These are phyloP conservation scores for Mycena albidolilacea DNA, from an alignment of 768 basidiomycete species.

Conservation along the genomic window DNA sequence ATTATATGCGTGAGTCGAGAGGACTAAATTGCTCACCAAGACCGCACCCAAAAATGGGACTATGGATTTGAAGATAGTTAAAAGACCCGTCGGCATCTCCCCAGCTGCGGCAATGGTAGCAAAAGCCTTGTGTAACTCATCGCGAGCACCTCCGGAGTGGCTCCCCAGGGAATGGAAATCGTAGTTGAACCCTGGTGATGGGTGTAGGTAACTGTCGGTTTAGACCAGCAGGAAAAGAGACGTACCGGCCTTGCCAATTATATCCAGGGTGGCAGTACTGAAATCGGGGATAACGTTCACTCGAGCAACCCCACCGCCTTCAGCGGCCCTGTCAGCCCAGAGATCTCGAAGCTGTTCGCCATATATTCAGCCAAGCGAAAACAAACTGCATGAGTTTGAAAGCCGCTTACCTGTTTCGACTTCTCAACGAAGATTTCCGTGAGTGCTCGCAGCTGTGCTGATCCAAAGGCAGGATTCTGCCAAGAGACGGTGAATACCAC, in stretches of 20 bases:
- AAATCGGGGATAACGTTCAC: slow-evolving; percentile 67
- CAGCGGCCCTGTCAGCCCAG: slow-evolving; percentile 44
- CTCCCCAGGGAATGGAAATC: not conserved
- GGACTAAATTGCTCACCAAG: not conserved
- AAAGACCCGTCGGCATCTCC: slow-evolving; percentile 25
- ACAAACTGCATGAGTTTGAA: too few species aligned
- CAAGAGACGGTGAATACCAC: too few species aligned
- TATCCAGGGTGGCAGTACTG: slow-evolving; percentile 50
- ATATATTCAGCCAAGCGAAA: too few species aligned
- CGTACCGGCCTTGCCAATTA: slow-evolving; percentile 58
- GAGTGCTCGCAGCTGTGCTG: too few species aligned
- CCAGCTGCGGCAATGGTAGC: slow-evolving; percentile 55
- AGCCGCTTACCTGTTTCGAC: too few species aligned
- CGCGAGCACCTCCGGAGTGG: slow-evolving; percentile 12
- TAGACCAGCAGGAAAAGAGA: slow-evolving; percentile 47
- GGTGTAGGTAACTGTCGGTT: slow-evolving; percentile 43
- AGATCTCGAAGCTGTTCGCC: slow-evolving; percentile 52
- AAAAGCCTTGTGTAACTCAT: slow-evolving; percentile 59
- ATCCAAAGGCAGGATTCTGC: too few species aligned
- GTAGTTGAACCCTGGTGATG: slow-evolving; percentile 32
- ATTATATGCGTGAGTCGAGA: not conserved
- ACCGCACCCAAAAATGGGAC: slow-evolving; percentile 46
- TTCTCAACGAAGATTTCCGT: too few species aligned
- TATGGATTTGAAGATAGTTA: slow-evolving; percentile 38
- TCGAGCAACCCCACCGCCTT: slow-evolving; percentile 31